Conservation (phyloP, 1,284 basidiomycete genomes). For the Tilletia caries region DNA sequence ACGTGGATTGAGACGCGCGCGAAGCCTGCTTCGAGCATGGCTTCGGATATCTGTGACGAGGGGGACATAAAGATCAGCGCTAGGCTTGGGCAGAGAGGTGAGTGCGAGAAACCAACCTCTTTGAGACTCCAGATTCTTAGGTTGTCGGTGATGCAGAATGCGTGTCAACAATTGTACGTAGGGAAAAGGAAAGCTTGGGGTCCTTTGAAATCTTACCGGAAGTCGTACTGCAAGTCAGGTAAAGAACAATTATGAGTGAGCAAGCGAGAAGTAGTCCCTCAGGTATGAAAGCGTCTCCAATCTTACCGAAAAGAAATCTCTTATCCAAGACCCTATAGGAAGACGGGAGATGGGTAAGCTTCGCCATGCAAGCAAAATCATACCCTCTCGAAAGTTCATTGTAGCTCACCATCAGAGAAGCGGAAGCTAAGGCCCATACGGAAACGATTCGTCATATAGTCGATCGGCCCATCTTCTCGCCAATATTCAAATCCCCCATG, state of each 20-base stretch:
- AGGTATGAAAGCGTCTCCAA: not conserved
- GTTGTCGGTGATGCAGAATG: not conserved
- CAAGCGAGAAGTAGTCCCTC: not conserved
- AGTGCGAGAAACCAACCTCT: constrained; percentile 23
- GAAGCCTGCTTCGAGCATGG: constrained; percentile 43
- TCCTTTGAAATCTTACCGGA: constrained; percentile 19
- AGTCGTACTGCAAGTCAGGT: constrained; percentile 27
- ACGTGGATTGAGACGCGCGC: constrained; percentile 31
- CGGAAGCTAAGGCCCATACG: constrained; percentile 44
- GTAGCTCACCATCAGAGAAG: constrained; percentile 26
- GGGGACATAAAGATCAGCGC: not conserved
- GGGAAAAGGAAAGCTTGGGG: not conserved
- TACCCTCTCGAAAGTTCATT: not conserved
- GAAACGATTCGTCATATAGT: constrained; percentile 41
- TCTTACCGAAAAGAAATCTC: constrained; percentile 11
- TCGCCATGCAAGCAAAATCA: not conserved
- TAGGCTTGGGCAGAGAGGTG: not conserved
- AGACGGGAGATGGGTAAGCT: not conserved
- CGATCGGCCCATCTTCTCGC: constrained; percentile 44
- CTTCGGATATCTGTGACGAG: constrained; percentile 28
- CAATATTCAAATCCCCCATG: constrained; percentile 45
- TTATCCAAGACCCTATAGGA: not conserved
- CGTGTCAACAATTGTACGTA: too few species aligned
- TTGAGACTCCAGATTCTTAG: constrained; percentile 31
- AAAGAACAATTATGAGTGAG: not conserved